phyloP scores from a whole-genome alignment of 805 yeast genomes.

The Saccharomycopsis fermentans region DNA sequence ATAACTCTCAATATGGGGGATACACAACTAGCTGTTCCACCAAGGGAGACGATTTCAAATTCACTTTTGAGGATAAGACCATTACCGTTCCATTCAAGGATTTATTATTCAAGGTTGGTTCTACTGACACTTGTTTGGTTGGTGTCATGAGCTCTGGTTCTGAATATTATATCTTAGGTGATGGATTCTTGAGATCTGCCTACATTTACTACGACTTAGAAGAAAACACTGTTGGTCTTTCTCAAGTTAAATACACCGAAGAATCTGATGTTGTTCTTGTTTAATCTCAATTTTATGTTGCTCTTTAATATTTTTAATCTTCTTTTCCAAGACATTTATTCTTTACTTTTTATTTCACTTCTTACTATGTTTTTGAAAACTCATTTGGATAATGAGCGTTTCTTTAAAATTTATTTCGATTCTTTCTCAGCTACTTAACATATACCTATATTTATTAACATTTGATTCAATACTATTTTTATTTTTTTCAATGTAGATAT shows the following conservation, averaged over 20 bases:
- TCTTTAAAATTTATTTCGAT: not conserved
- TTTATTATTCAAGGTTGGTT: slow-evolving; percentile 9
- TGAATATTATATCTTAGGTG: slow-evolving; percentile 42
- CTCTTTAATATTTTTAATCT: not conserved
- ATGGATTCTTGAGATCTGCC: no score
- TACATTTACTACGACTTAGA: no score
- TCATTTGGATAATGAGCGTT: no score
- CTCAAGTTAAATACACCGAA: slow-evolving; percentile 30
- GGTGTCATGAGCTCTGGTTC: slow-evolving; percentile 30
- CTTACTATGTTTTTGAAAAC: not conserved
- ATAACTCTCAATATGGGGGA: not conserved
- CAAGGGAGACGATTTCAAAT: slow-evolving; percentile 12
- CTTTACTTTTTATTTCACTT: not conserved
- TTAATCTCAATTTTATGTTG: not conserved
- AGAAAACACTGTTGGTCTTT: slow-evolving; percentile 47
- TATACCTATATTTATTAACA: not conserved
- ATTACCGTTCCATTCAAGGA: slow-evolving; percentile 11
- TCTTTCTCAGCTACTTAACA: not conserved
- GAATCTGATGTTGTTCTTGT: not conserved
- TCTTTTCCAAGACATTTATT: not conserved
- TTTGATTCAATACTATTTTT: not conserved
- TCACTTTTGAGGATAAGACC: slow-evolving; percentile 6
- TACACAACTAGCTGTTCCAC: slow-evolving; percentile 10
- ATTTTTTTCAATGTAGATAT: not conserved
- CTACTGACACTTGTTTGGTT: slow-evolving; percentile 33